Evolutionary conservation across 345 rosid species (phyloP).

Genomic region (Citrus sinensis): DVS_A1.0 CM039167.1:4385501-4386000

Average conservation of each 20-base stretch:
- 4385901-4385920: too few relatives aligned
- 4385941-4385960: conserved; percentile 9
- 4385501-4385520: conserved; percentile 11
- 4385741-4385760: conserved; percentile 85
- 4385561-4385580: conserved; percentile 24
- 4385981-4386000: conserved; percentile 14
- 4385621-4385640: conserved; percentile 4
- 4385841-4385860: conserved; percentile 43
- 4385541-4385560: conserved; percentile 30
- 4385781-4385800: conserved; percentile 72
- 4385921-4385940: too few relatives aligned
- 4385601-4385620: background rate
- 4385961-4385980: conserved; percentile 28
- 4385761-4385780: conserved; percentile 72
- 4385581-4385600: conserved; percentile 13
- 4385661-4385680: conserved; percentile 47
- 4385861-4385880: conserved; percentile 45
- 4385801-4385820: conserved; percentile 59
- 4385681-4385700: conserved; percentile 29
- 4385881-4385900: background rate
- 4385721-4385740: conserved; percentile 18
- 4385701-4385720: background rate
- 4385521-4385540: conserved; percentile 4
- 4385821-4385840: conserved; percentile 67
- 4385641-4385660: conserved; percentile 7